A percentile compares a stretch with the other conserved stretches of the same genome.
Evolutionary conservation across 106 monocot genomes (phyloP).

Genomic region (Apostasia ramifera): DNA sequence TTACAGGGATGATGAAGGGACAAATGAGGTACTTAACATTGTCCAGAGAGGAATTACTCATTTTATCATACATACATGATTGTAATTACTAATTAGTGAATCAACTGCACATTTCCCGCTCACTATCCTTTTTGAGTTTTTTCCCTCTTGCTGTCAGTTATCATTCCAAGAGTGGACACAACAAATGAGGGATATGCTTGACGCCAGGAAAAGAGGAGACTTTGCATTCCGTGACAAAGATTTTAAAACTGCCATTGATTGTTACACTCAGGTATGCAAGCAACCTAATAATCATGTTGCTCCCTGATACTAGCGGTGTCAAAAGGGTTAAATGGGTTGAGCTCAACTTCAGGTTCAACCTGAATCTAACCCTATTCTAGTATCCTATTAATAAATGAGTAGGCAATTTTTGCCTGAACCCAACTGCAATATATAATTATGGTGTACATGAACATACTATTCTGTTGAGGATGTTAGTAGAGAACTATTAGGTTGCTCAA

Average conservation of each 20-base stretch:
- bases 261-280: conserved; percentile 68
- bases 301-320: conserved; percentile 1
- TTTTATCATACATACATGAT: not conserved
- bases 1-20: conserved; percentile 92
- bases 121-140: not conserved
- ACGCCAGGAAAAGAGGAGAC: conserved; percentile 79
- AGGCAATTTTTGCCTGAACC: not conserved
- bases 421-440: too few relatives aligned
- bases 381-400: not conserved
- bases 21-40: conserved; percentile 61
- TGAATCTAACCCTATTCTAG: not conserved
- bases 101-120: not conserved
- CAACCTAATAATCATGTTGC: conserved; percentile 2
- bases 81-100: not conserved
- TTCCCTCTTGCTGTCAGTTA: conserved; percentile 34
- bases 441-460: too few relatives aligned
- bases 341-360: not conserved
- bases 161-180: conserved; percentile 98
- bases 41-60: not conserved
- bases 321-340: too few relatives aligned
- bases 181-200: conserved; percentile 86
- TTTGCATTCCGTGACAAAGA: conserved; percentile 89
- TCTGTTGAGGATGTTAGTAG: too few relatives aligned
- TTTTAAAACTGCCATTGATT: conserved; percentile 78
- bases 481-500: too few relatives aligned